Conservation (phyloP, 768 basidiomycete species). For the Lactarius deliciosus region DNA sequence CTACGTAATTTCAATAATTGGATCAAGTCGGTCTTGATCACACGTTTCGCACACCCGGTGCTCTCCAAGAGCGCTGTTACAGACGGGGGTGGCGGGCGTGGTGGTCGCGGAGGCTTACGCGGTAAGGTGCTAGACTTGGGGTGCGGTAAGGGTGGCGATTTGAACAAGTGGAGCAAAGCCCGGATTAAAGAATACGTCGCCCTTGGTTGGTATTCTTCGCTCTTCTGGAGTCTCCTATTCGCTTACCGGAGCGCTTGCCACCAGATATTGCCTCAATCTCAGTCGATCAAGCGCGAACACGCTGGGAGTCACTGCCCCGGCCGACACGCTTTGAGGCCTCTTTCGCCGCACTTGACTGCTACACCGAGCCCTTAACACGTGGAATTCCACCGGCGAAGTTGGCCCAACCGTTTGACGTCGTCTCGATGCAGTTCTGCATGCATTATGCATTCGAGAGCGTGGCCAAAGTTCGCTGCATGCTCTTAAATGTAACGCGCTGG, state of each 20-base stretch:
- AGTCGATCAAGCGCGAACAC: constrained; percentile 78
- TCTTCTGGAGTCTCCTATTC: not conserved
- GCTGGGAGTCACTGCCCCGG: constrained; percentile 56
- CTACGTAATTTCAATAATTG: constrained; percentile 99
- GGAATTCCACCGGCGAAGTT: constrained; percentile 65
- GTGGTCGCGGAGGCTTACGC: constrained; percentile 34
- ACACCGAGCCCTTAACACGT: constrained; percentile 64
- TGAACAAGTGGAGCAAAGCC: constrained; percentile 93
- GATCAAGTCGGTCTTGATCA: constrained; percentile 97
- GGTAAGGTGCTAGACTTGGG: constrained; percentile 95
- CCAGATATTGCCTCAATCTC: constrained; percentile 89
- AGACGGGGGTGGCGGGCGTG: constrained; percentile 33
- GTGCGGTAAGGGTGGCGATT: constrained; percentile 98
- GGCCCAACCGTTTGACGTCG: constrained; percentile 80
- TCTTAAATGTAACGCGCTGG: constrained; percentile 81
- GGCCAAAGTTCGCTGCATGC: constrained; percentile 85
- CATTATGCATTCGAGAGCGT: constrained; percentile 98
- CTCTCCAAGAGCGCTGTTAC: constrained; percentile 37
- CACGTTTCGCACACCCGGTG: constrained; percentile 78
- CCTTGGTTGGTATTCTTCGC: constrained; percentile 55
- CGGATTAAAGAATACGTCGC: constrained; percentile 76
- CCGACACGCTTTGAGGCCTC: constrained; percentile 65
- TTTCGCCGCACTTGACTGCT: constrained; percentile 90
- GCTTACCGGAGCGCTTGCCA: constrained; percentile 15
- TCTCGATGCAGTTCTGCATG: constrained; percentile 99